Evolutionary conservation across 2,329 filamentous ascomycete species (phyloP).

Genomic region (Lojkania enalia): DNA sequence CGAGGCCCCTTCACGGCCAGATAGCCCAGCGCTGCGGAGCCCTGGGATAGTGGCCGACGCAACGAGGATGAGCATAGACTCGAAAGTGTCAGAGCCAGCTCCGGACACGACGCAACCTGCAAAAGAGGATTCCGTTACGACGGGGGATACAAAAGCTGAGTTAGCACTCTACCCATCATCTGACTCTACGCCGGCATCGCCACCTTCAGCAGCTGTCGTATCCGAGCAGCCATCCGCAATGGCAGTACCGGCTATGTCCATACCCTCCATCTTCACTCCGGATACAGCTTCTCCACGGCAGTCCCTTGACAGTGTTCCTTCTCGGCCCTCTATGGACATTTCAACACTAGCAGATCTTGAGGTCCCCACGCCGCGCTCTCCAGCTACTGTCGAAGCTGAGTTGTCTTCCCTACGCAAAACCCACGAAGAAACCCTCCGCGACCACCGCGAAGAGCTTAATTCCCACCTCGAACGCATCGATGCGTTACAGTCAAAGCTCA

Average conservation of each 20-base stretch:
- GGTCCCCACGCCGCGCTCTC: slow-evolving; percentile 21
- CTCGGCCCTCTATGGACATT: slow-evolving; percentile 35
- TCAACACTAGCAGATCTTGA: slow-evolving; percentile 41
- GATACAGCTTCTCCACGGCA: slow-evolving; percentile 33
- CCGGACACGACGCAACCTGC: slow-evolving; percentile 15
- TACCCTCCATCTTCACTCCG: slow-evolving; percentile 38
- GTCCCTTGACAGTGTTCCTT: slow-evolving; percentile 38
- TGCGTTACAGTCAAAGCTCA: slow-evolving; percentile 85
- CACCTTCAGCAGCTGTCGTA: slow-evolving; percentile 21
- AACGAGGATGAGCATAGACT: slow-evolving; percentile 51
- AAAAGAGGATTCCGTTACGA: slow-evolving; percentile 19
- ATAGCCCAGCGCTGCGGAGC: slow-evolving; percentile 54
- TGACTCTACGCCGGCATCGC: slow-evolving; percentile 26
- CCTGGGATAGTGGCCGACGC: slow-evolving; percentile 35
- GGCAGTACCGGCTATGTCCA: slow-evolving; percentile 32
- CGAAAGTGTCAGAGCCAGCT: slow-evolving; percentile 38
- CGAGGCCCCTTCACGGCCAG: slow-evolving; percentile 55
- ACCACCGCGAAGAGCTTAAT: slow-evolving; percentile 80
- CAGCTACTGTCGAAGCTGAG: slow-evolving; percentile 47
- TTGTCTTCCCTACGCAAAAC: slow-evolving; percentile 55
- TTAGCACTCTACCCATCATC: slow-evolving; percentile 28
- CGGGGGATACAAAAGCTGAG: slow-evolving; percentile 17
- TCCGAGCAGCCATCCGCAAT: slow-evolving; percentile 43
- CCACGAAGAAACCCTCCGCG: slow-evolving; percentile 56
- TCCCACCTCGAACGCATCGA: slow-evolving; percentile 87